Conservation (phyloP, 2,329 filamentous ascomycete species). For the Exophiala phaeomuriformis region DNA sequence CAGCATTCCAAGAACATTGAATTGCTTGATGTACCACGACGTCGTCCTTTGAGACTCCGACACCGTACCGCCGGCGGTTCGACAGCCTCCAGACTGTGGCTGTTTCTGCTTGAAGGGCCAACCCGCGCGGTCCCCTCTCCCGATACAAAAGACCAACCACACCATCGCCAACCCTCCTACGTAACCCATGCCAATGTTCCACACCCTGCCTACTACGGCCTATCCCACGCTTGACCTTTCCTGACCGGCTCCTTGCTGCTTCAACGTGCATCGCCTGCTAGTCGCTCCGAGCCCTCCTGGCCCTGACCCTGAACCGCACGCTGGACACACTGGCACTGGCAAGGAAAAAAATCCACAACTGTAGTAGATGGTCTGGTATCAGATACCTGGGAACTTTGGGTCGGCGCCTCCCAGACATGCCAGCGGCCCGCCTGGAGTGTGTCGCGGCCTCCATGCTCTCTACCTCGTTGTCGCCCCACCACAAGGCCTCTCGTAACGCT, state of each 20-base stretch:
- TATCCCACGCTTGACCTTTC: slow-evolving; percentile 22
- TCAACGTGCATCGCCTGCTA: slow-evolving; percentile 6
- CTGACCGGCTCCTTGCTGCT: slow-evolving; percentile 22
- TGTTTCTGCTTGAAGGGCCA: neutral
- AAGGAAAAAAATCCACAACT: slow-evolving; percentile 1
- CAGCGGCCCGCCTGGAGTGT: too few relatives aligned
- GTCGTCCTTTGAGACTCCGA: neutral
- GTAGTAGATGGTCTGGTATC: neutral
- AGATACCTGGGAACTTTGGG: neutral
- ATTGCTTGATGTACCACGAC: neutral
- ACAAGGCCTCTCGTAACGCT: neutral
- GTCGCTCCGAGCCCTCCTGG: neutral
- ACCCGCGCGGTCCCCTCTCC: neutral
- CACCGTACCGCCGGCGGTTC: neutral
- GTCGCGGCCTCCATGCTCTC: neutral
- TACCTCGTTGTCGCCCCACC: neutral
- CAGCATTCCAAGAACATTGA: too few relatives aligned
- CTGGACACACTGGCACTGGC: neutral
- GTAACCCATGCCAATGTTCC: slow-evolving; percentile 5
- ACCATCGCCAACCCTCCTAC: neutral
- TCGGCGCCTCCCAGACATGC: neutral
- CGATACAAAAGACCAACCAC: neutral
- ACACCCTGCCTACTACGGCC: slow-evolving; percentile 4
- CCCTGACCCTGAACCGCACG: slow-evolving; percentile 1
- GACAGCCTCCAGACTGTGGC: neutral